phyloP scores from a whole-genome alignment of 2,329 filamentous ascomycete genomes.

The Emmonsiellopsis sp. region DNA sequence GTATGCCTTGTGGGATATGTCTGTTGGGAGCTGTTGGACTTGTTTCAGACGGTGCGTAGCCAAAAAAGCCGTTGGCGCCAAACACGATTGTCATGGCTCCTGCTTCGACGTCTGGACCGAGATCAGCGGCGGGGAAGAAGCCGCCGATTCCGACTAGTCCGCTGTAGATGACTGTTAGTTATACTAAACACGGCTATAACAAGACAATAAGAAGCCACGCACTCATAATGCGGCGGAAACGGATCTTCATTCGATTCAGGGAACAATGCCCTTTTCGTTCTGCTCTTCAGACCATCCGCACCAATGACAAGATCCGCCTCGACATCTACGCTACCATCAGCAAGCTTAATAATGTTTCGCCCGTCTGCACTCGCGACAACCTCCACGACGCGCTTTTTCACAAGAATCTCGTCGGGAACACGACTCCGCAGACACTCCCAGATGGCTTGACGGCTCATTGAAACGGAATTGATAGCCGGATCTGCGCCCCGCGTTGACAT shows the following conservation, averaged over 20 bases:
- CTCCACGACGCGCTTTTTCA: slow-evolving; percentile 22
- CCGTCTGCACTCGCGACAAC: slow-evolving; percentile 19
- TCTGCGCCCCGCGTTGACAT: slow-evolving; percentile 13
- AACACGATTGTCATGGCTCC: slow-evolving; percentile 36
- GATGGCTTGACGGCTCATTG: slow-evolving; percentile 28
- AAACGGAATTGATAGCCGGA: slow-evolving; percentile 22
- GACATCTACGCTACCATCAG: slow-evolving; percentile 21
- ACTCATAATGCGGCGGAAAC: slow-evolving; percentile 34
- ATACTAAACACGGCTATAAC: neutral
- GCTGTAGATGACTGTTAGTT: slow-evolving; percentile 13
- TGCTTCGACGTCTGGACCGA: slow-evolving; percentile 22
- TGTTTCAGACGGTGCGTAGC: slow-evolving; percentile 32
- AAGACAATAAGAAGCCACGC: slow-evolving; percentile 7
- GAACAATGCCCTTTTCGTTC: slow-evolving; percentile 28
- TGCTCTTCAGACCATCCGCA: slow-evolving; percentile 33
- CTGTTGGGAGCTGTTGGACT: slow-evolving; percentile 12
- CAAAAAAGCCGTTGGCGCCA: slow-evolving; percentile 43
- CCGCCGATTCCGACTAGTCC: slow-evolving; percentile 39
- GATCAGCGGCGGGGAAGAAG: slow-evolving; percentile 26
- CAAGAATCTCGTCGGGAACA: slow-evolving; percentile 25
- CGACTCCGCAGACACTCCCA: slow-evolving; percentile 28
- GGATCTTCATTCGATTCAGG: slow-evolving; percentile 20
- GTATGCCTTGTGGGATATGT: slow-evolving; percentile 12
- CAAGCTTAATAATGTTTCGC: slow-evolving; percentile 23
- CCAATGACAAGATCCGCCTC: slow-evolving; percentile 35